Base-by-base conservation (phyloP, 2,329 filamentous ascomycete genomes). In the Colletotrichum tanaceti region DNA sequence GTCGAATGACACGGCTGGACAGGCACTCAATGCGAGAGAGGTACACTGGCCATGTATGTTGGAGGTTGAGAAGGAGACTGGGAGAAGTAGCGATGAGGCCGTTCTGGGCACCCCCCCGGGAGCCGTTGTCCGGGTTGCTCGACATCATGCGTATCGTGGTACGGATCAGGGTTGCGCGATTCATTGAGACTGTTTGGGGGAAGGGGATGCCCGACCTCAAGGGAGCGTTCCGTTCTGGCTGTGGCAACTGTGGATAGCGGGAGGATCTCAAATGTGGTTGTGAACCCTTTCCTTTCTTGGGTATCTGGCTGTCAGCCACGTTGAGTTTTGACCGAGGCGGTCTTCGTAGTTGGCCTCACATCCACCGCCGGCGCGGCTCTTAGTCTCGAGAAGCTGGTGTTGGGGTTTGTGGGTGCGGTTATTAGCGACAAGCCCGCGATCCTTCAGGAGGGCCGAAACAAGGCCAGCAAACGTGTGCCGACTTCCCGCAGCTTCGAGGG, bases 121-220 rank as follows among this genome's bases (percentile, higher is more conserved):
- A 43, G 16, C 28, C 38, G 61, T 9, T 53, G 20, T 46, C 53
- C 52, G 43, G 43, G 49, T 43, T 50, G 55, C 38, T 65, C 24
- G 65, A 54, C 49, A 59, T 68, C 50, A 69, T 66, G 62, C 66
- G 59, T 57, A 57, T 57, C 57, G 65, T 60, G 55, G 62, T 66
- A 53, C 52, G 43, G 43, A 32, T 20, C 22, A 57, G 55, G 66
- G 44, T 22, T 60, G 35, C 11, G 44, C 41, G 66, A 66, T 69
- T 69, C 66, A 69, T 55, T 55, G 62, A 69, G 50, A 57, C 62
- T 28, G n/a, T 49, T 50, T 47, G 60, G 61, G 61, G 60, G 54
- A 69, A 55, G 66, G 66, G 32, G 28, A 61, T 61, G 50, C n/a
- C 66, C 66, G 66, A 28, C 44, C 16, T 41, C 38, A 14, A 54